Percentiles rank a stretch among this genome's conserved stretches.
Conservation (phyloP, 129 eudicot genomes). For the Apium graveolens region DNA sequence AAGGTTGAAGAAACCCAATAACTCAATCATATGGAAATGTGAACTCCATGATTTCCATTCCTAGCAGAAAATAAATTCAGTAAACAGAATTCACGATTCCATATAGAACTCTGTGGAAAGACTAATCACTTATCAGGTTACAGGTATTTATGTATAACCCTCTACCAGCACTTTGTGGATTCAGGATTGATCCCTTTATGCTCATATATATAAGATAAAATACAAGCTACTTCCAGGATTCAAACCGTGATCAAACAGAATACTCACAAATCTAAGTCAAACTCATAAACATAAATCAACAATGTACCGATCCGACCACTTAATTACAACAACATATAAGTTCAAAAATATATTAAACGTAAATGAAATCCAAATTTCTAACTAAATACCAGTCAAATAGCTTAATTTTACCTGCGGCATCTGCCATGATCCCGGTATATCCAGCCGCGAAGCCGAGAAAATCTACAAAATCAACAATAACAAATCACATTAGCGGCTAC, state of each 20-base stretch:
- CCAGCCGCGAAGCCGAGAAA: constrained; percentile 92
- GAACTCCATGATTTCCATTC: background rate
- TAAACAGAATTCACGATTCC: background rate
- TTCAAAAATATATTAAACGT: no score
- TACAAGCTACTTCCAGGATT: no score
- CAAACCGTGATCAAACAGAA: no score
- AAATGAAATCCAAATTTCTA: background rate
- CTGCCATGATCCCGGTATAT: constrained; percentile 89
- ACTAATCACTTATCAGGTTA: background rate
- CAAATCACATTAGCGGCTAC: background rate
- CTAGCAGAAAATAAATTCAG: background rate
- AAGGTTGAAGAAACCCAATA: background rate
- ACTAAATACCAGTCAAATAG: background rate
- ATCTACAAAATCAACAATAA: constrained; percentile 31
- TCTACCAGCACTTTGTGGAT: no score
- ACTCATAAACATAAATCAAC: background rate
- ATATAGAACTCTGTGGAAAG: no score
- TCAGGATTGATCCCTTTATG: no score
- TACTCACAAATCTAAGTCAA: background rate
- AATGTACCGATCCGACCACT: background rate
- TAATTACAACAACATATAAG: background rate
- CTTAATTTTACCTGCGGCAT: constrained; percentile 85
- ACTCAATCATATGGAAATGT: background rate
- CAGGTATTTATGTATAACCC: no score
- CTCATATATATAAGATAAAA: no score